A percentile compares a stretch with the other conserved stretches of the same genome.
phyloP scores from a whole-genome alignment of 1,139 yeast genomes.

The Schwanniomyces etchellsii region DNA sequence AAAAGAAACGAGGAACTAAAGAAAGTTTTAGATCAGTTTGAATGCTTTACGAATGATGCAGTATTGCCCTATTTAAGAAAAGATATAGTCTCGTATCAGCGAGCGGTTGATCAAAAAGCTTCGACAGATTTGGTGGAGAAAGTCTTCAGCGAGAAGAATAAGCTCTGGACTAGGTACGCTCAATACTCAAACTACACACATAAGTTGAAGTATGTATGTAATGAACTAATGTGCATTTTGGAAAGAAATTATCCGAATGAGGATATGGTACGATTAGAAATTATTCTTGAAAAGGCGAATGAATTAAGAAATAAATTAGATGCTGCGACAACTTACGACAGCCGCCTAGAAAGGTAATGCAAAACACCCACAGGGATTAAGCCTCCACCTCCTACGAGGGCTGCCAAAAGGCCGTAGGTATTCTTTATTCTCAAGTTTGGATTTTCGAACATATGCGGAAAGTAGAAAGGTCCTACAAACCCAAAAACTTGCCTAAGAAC shows the following conservation, averaged over 20 bases:
- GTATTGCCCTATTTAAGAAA: slow-evolving; percentile 26
- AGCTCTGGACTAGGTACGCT: not conserved
- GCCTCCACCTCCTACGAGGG: slow-evolving; percentile 7
- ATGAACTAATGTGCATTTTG: not conserved
- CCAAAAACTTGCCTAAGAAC: slow-evolving; percentile 14
- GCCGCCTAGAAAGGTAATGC: not conserved
- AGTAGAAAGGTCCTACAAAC: slow-evolving; percentile 17
- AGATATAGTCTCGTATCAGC: slow-evolving; percentile 11
- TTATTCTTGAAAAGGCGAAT: not conserved
- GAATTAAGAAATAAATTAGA: not conserved
- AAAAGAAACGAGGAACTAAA: slow-evolving; percentile 18
- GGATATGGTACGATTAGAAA: not conserved
- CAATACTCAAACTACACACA: not conserved
- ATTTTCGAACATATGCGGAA: slow-evolving; percentile 13
- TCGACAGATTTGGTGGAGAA: not conserved
- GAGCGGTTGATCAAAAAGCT: too few relatives aligned
- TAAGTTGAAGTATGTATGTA: not conserved
- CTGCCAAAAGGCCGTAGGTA: slow-evolving; percentile 14
- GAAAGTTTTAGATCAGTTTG: slow-evolving; percentile 22
- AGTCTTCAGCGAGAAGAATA: not conserved
- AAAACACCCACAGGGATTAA: not conserved
- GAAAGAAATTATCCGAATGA: not conserved
- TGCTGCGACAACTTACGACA: not conserved
- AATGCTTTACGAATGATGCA: slow-evolving; percentile 17
- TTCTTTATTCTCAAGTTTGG: slow-evolving; percentile 9